phyloP scores from a whole-genome alignment of 306 rosid genomes.

The Sicyos baderoa region DNA sequence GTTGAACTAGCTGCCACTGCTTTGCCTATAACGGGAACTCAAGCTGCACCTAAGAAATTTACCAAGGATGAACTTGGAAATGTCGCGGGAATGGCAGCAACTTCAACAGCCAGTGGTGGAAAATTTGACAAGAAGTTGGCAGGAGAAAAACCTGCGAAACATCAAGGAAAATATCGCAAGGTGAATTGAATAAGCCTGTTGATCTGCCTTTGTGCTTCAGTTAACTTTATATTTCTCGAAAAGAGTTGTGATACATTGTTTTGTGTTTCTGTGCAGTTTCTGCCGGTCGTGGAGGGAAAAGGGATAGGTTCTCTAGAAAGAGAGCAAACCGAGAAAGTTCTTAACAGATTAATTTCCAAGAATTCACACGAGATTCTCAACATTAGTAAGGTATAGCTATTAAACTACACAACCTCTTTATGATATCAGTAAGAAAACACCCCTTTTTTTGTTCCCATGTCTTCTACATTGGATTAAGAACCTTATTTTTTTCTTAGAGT shows the following conservation, averaged over 20 bases:
- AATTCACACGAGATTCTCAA: constrained; percentile 75
- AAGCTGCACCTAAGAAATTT: constrained; percentile 57
- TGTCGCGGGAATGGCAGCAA: constrained; percentile 83
- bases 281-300: constrained; percentile 71
- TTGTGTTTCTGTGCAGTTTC: constrained; percentile 41
- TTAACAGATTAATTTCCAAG: constrained; percentile 76
- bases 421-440: no score
- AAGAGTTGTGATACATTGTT: not conserved
- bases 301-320: constrained; percentile 56
- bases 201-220: not conserved
- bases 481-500: not conserved
- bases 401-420: constrained; percentile 6
- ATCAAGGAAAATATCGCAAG: constrained; percentile 82
- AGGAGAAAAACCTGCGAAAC: constrained; percentile 73
- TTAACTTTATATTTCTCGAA: not conserved
- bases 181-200: constrained; percentile 29
- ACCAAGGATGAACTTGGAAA: constrained; percentile 64
- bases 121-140: constrained; percentile 82
- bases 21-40: constrained; percentile 89
- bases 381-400: constrained; percentile 49
- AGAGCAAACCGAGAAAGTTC: constrained; percentile 75
- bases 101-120: constrained; percentile 92
- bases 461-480: not conserved
- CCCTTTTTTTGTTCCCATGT: no score
- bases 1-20: constrained; percentile 82